Evolutionary conservation across 176 grass and related monocot species (phyloP), one percentile per base, ranked within the genome.

Genomic region (Triticum urartu): DNA sequence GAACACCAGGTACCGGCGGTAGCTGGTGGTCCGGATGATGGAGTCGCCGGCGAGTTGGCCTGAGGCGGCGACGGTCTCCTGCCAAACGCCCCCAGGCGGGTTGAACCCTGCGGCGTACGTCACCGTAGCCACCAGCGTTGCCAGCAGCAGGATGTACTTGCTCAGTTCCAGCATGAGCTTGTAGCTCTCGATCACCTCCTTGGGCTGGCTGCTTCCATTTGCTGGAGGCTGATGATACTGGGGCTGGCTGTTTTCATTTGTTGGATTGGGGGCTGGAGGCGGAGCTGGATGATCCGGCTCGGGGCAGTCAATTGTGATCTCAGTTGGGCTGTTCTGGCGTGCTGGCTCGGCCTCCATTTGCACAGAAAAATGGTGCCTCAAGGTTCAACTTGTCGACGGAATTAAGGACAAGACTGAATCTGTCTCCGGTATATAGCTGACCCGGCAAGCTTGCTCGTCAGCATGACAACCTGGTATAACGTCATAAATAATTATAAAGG

Each of bases 121-220:
- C 42, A 45, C 42, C 42, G 11, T 45, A 1, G 42, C 42, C 3
- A 45, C 42, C 42, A 45, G 42, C 42, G 42, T 45, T 1, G 42
- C 42, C 42, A 43, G 43, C 43, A 47, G 11, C 11, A 47, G 11
- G 43, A 12, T 13, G 40, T 81, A 87, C 85, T 87, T 87, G 32
- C 50, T 66, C 48, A 84, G 68, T 1, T 39, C 73, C 26, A 32
- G 25, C 45, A 76, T 76, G 14, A 77, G 45, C 25, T 52, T 0
- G 24, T 25, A n/a, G n/a, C 70, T 73, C 70, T 72, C 10, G 34
- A 22, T 40, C 34, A 9, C 7, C 34, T 70, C 8, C 66, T 3
- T 15, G 13, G 35, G 11, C 12, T 5, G 25, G 62, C 4, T 14
- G 64, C 0, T 14, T 66, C 14, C 35, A 36, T 36, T 36, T 48